phyloP scores from a whole-genome alignment of 257 asterid genomes.

The Fraxinus americana region DNA sequence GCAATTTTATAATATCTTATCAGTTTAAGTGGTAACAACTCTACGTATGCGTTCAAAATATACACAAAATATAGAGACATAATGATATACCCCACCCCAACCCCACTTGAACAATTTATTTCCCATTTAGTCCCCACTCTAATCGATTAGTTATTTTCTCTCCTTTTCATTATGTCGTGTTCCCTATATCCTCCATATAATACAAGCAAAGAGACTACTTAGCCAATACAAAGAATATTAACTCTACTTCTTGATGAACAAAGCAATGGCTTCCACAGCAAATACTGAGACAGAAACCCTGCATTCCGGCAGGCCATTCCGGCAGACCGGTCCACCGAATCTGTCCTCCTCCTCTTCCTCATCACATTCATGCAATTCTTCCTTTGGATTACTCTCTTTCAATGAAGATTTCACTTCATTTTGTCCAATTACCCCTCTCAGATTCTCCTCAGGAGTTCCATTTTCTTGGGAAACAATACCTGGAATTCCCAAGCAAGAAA shows the following conservation, averaged over 20 bases:
- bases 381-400: slow-evolving; percentile 17
- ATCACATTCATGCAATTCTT: not conserved
- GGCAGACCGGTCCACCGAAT: slow-evolving; percentile 30
- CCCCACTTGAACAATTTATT: not conserved
- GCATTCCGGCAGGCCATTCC: slow-evolving; percentile 38
- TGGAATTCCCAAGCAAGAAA: slow-evolving; percentile 52
- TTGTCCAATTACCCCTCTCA: slow-evolving; percentile 39
- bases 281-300: slow-evolving; percentile 26
- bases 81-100: not conserved
- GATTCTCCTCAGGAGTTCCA: slow-evolving; percentile 40
- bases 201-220: not conserved
- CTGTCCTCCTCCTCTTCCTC: slow-evolving; percentile 37
- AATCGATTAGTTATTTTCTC: not conserved
- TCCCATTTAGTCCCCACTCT: not conserved
- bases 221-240: not conserved
- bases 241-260: not conserved
- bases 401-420: slow-evolving; percentile 29
- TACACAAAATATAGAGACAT: not conserved
- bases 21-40: not conserved
- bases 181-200: not conserved
- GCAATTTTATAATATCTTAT: not conserved
- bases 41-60: not conserved
- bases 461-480: slow-evolving; percentile 67
- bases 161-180: not conserved
- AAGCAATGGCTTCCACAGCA: not conserved